Evolutionary conservation across 1,284 basidiomycete species (phyloP), one percentile per base, ranked within the genome.

Genomic region (Dichomitus squalens): DNA sequence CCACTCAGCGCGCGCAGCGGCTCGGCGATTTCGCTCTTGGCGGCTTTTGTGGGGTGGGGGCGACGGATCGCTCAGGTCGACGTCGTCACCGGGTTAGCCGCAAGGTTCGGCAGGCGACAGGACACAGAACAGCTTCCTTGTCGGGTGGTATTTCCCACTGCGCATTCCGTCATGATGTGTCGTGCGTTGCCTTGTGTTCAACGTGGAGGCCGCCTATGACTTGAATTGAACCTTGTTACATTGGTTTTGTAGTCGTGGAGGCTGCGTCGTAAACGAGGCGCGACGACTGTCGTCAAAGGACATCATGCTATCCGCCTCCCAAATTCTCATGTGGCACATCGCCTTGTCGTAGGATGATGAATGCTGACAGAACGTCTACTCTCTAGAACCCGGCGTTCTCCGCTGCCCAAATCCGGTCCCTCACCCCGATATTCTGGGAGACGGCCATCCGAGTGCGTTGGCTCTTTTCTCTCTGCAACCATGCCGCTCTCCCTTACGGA

Each of bases 351-450:
- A 47, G 20, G 2, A 31, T 11, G n/a, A 16, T 18, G n/a, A n/a
- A n/a, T n/a, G n/a, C 29, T 47, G 44, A n/a, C 31, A 21, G 31
- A 8, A 4, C 5, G 16, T 29, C 18, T 25, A 25, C 41, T 25
- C 41, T 4, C 25, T 14, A 84, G 79, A 75, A 72, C 18, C 84
- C 86, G 11, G 84, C 86, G 0, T 91, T 90, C 70, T 77, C 82
- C 0, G 71, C 79, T 1, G 62, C 76, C 0, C 80, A 84, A 56
- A 78, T 89, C 66, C 79, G 78, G 53, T 79, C 79, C 9, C 75
- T 89, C 44, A 75, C 79, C 0, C 84, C 85, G 4, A 76, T 88
- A 39, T 90, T 92, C 68, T 83, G 80, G 72, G 76, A 84, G 44
- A 86, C 86, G 65, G 82, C 87, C 1, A 71, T 73, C 38, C 76